These are phyloP conservation scores for Diaporthe caulivora DNA, from an alignment of 2,329 filamentous ascomycete genomes.

Conservation along the genomic window DNA sequence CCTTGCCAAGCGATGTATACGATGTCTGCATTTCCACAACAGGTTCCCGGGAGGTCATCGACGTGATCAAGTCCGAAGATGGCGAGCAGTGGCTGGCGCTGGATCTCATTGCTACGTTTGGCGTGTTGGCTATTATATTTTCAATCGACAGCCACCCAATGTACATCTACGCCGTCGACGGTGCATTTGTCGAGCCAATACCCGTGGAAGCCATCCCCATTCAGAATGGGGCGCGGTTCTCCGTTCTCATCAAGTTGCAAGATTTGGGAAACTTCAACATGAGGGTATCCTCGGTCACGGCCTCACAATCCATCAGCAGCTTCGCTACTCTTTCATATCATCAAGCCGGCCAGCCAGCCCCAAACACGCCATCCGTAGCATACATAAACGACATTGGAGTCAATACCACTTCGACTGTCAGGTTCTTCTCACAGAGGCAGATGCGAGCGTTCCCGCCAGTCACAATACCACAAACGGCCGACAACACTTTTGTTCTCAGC, in stretches of 20 bases:
- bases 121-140: constrained; percentile 58
- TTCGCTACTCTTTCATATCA: constrained; percentile 61
- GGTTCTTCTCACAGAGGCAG: constrained; percentile 57
- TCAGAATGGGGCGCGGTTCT: constrained; percentile 66
- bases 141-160: constrained; percentile 66
- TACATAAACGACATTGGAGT: constrained; percentile 64
- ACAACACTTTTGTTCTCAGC: constrained; percentile 59
- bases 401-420: constrained; percentile 54
- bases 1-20: constrained; percentile 58
- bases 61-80: constrained; percentile 46
- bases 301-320: constrained; percentile 67
- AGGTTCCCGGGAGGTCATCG: constrained; percentile 57
- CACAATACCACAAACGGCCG: constrained; percentile 54
- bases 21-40: constrained; percentile 61
- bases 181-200: constrained; percentile 65
- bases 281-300: constrained; percentile 61
- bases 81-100: constrained; percentile 63
- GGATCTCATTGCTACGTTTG: constrained; percentile 65
- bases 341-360: constrained; percentile 40
- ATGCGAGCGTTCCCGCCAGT: constrained; percentile 63
- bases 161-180: constrained; percentile 68
- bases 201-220: constrained; percentile 61
- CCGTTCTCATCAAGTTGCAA: constrained; percentile 61
- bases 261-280: constrained; percentile 65
- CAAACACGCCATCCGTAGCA: constrained; percentile 48